Conservation (phyloP, 257 asterid species). For the Echium plantagineum region DNA sequence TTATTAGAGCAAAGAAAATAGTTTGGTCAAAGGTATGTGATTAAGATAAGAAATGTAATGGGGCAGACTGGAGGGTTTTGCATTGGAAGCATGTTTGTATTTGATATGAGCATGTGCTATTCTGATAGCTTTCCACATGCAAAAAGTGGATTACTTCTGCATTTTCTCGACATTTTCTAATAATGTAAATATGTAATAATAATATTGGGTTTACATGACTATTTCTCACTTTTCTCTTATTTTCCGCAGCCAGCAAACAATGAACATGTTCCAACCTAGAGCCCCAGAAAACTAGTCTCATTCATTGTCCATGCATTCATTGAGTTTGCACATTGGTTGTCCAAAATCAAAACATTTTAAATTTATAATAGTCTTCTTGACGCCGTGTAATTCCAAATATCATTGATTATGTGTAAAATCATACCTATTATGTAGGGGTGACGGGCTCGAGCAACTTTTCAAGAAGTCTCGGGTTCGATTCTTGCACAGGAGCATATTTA, state of each 20-base stretch:
- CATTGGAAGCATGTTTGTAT: constrained; percentile 16
- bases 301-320: background rate
- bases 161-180: too few relatives aligned
- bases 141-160: constrained; percentile 5
- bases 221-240: too few relatives aligned
- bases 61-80: constrained; percentile 9
- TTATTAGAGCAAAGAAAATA: background rate
- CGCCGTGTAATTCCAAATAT: too few relatives aligned
- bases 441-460: too few relatives aligned
- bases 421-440: too few relatives aligned
- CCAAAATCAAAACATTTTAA: background rate
- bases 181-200: too few relatives aligned
- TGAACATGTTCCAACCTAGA: background rate
- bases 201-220: too few relatives aligned
- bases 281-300: background rate
- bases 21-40: background rate
- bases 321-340: background rate
- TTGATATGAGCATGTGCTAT: constrained; percentile 26
- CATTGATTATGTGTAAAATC: too few relatives aligned
- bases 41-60: background rate
- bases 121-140: constrained; percentile 29
- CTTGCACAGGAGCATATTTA: too few relatives aligned
- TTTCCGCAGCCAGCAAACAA: too few relatives aligned
- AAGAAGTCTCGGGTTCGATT: too few relatives aligned
- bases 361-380: too few relatives aligned